Base-by-base conservation (phyloP, 2,329 filamentous ascomycete species). In the Alternaria atra region DNA sequence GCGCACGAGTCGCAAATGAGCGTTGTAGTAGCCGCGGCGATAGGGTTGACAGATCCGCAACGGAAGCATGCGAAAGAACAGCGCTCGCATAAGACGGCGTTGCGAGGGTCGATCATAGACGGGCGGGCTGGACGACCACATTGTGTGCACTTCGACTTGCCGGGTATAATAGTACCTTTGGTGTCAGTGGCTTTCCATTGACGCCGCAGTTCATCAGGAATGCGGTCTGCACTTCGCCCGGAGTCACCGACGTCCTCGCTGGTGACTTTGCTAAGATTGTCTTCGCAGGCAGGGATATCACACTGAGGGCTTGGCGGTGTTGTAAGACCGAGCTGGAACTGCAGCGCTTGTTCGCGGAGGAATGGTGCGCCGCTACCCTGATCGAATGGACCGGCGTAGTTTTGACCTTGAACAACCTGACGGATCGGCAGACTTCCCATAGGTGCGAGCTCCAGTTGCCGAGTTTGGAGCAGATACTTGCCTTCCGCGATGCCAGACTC, bases 391-490 rank as follows among this genome's bases (percentile, higher is more conserved):
- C 81, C 81, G 6, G 40, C 30, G 55, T 84, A 84, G 2, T 72
- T 71, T 0, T 74, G 73, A 1, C 82, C 83, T 69, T 84, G 82
- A 0, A 84, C 77, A 8, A 79, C 80, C 65, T 84, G 83, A 6
- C 71, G 69, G 8, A 80, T 73, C 1, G 83, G 82, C 20, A 84
- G 66, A 12, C 75, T 73, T 15, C 82, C 81, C 66, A 81, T 77
- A 3, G 80, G 76, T 2, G 67, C 66, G 7, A 75, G 40, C 5
- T 73, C 66, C 15, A 84, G 77, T 42, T 80, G 68, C 2, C 70
- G 63, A 0, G 66, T 73, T 2, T 69, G 27, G 1, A 83, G 40
- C 4, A 82, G 65, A 2, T 67, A 57, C 0, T 64, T 55, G 4
- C 69, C 77, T 40, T 65, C 66, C 27, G 62, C 57, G 3, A 71